Percentiles rank a stretch among this genome's conserved stretches.
These are phyloP conservation scores for Apophysomyces trapeziformis DNA, from an alignment of 371 early-diverging fungal genomes.

Conservation along the genomic window DNA sequence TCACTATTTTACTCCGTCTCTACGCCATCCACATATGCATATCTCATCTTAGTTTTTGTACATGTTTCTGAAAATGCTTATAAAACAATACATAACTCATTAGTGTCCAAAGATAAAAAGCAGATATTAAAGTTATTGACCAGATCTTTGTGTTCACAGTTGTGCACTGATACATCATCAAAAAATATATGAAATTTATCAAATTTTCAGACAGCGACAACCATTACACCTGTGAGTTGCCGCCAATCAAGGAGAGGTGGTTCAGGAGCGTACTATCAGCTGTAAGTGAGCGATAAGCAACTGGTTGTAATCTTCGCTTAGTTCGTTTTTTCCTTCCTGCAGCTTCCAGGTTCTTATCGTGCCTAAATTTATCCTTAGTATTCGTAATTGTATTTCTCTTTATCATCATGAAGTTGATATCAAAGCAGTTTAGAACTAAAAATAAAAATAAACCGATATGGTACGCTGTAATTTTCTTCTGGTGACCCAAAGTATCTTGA, in stretches of 20 bases:
- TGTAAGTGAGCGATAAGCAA: no score
- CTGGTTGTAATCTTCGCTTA: no score
- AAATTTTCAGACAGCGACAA: neutral
- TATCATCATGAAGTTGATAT: no score
- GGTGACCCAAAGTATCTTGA: neutral
- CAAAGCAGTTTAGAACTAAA: neutral
- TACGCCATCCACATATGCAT: neutral
- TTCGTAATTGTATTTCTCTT: no score
- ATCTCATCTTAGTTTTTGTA: slow-evolving; percentile 6
- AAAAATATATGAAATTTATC: slow-evolving; percentile 5
- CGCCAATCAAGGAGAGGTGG: no score
- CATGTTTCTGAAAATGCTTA: neutral
- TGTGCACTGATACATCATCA: neutral
- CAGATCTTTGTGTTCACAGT: neutral
- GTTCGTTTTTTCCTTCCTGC: no score
- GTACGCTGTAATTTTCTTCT: neutral
- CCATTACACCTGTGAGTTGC: no score
- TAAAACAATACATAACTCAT: slow-evolving; percentile 6
- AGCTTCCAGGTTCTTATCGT: no score
- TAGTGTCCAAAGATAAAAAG: neutral
- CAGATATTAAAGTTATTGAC: neutral
- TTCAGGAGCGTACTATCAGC: no score
- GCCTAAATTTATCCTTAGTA: no score
- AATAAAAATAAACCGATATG: slow-evolving; percentile 1
- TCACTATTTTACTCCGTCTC: neutral